phyloP scores from a whole-genome alignment of 73 alveolate genomes.

The Urostyla sp. region DNA sequence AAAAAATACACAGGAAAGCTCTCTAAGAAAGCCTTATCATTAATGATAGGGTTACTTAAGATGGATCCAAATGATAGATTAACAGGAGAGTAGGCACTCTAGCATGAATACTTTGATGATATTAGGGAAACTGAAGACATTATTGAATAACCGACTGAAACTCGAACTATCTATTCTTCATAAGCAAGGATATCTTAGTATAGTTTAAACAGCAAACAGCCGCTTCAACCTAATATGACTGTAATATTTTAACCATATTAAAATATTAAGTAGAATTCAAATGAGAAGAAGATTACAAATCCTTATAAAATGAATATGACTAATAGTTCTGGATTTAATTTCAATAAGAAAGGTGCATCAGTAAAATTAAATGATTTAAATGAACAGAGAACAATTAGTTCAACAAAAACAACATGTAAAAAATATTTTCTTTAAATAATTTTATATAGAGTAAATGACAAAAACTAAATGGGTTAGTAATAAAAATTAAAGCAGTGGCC shows the following conservation, averaged over 20 bases:
- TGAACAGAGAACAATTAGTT: slow-evolving; percentile 1
- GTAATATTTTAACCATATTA: slow-evolving; percentile 13
- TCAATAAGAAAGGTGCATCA: background rate
- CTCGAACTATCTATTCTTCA: slow-evolving; percentile 50
- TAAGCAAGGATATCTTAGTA: slow-evolving; percentile 38
- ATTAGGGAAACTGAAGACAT: slow-evolving; percentile 67
- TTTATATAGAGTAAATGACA: background rate
- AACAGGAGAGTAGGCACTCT: slow-evolving; percentile 85
- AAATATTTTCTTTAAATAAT: background rate
- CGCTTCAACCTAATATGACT: background rate
- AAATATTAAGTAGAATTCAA: slow-evolving; percentile 10
- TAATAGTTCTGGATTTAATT: slow-evolving; percentile 27
- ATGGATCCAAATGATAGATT: slow-evolving; percentile 93
- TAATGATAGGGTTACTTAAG: slow-evolving; percentile 83
- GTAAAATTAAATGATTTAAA: background rate
- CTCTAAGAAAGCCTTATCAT: slow-evolving; percentile 78
- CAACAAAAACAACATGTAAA: slow-evolving; percentile 31
- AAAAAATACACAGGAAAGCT: slow-evolving; percentile 91
- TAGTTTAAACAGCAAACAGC: background rate
- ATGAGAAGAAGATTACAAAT: slow-evolving; percentile 21
- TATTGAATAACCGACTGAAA: slow-evolving; percentile 22
- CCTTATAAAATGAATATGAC: slow-evolving; percentile 54
- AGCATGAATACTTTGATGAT: slow-evolving; percentile 86
- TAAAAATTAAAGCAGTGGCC: slow-evolving; percentile 52
- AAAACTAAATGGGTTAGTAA: slow-evolving; percentile 41